Evolutionary conservation across 192 early-diverging fungal genomes (phyloP).

Genomic region (Coemansia sp.): DNA sequence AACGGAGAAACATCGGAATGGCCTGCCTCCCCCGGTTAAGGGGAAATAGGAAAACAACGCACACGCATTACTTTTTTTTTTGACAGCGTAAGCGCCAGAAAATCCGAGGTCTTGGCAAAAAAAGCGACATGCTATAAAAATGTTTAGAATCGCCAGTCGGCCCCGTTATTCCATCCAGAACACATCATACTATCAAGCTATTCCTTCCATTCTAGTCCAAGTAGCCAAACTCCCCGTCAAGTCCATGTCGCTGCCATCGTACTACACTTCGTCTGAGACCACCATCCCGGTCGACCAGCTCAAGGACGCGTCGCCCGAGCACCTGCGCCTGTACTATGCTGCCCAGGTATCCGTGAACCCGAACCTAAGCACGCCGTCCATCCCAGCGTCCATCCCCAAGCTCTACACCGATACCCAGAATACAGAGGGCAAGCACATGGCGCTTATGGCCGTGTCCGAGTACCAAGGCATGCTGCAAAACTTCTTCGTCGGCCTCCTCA

Average conservation of each 20-base stretch:
- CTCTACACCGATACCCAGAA: slow-evolving; percentile 11
- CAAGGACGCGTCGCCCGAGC: slow-evolving; percentile 4
- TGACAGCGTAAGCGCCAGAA: no score
- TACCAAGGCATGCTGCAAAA: slow-evolving; percentile 54
- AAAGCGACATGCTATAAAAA: not conserved
- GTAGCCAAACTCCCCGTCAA: not conserved
- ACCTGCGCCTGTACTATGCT: slow-evolving; percentile 26
- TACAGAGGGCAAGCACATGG: not conserved
- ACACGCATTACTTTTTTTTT: no score
- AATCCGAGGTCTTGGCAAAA: slow-evolving; percentile 4
- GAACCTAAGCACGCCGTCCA: slow-evolving; percentile 12
- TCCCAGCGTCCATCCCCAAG: slow-evolving; percentile 17
- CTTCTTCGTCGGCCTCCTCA: slow-evolving; percentile 50
- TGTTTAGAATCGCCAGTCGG: not conserved
- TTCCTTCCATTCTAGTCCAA: not conserved
- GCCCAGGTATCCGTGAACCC: slow-evolving; percentile 27
- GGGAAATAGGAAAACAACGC: no score
- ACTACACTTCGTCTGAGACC: not conserved
- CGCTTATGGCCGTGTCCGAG: slow-evolving; percentile 48
- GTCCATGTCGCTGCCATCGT: not conserved
- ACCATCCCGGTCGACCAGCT: not conserved
- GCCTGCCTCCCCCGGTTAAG: no score
- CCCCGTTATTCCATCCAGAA: not conserved
- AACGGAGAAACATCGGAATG: no score
- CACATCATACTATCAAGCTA: not conserved